Conservation (phyloP, 169 alveolate species). For the Plasmodium malariae region DNA sequence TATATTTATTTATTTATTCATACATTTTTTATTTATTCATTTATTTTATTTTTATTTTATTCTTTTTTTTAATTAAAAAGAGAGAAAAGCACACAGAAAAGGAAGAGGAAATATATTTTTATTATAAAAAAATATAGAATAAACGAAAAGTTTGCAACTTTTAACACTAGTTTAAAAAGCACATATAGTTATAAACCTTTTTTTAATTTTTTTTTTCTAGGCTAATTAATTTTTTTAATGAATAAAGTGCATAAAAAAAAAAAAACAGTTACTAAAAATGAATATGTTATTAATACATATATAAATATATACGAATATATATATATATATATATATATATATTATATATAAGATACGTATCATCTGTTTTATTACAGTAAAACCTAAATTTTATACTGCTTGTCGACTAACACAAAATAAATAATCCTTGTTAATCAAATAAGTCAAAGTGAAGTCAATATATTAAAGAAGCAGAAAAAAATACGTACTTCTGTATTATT, state of each 20-base stretch:
- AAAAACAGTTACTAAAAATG: neutral
- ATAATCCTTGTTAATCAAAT: too few relatives aligned
- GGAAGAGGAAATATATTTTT: neutral
- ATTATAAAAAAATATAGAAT: neutral
- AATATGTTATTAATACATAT: too few relatives aligned
- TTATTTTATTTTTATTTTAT: too few relatives aligned
- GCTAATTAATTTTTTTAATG: neutral
- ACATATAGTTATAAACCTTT: neutral
- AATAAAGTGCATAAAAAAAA: neutral
- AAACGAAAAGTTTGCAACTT: conserved; percentile 6
- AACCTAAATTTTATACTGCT: too few relatives aligned
- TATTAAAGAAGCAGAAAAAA: too few relatives aligned
- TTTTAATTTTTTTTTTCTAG: conserved; percentile 9
- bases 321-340: neutral
- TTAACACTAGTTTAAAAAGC: conserved; percentile 15
- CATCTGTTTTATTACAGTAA: too few relatives aligned
- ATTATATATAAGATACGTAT: neutral
- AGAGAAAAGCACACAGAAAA: neutral
- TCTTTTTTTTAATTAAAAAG: neutral
- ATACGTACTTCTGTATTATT: too few relatives aligned
- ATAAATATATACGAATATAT: neutral
- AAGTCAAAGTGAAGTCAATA: too few relatives aligned
- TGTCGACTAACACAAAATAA: too few relatives aligned
- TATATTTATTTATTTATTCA: too few relatives aligned
- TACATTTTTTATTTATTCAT: too few relatives aligned